Conservation (phyloP, 257 asterid species). For the Plantago major region DNA sequence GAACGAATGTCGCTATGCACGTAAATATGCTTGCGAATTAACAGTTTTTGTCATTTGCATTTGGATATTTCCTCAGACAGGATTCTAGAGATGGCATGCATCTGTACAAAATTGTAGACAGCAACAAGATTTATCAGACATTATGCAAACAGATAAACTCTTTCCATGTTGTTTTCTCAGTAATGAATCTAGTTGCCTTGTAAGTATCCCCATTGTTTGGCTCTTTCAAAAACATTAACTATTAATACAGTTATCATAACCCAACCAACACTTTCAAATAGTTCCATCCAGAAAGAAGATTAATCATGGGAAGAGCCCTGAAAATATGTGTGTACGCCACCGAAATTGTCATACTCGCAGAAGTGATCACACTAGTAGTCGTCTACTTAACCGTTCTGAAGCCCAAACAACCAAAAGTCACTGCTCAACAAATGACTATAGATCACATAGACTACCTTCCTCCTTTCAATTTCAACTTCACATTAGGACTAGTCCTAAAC, state of each 20-base stretch:
- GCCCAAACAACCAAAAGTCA: conserved; percentile 48
- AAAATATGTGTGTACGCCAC: conserved; percentile 40
- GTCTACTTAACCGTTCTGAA: conserved; percentile 41
- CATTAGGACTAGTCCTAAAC: conserved; percentile 40
- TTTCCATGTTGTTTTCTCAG: conserved; percentile 6
- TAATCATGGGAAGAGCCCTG: conserved; percentile 23
- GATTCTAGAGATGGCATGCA: no score
- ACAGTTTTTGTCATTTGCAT: no score
- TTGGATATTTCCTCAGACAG: no score
- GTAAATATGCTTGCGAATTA: no score
- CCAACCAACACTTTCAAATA: neutral
- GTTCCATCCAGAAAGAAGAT: neutral
- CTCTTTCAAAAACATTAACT: neutral
- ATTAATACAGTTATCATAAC: conserved; percentile 1
- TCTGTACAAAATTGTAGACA: neutral
- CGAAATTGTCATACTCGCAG: conserved; percentile 20
- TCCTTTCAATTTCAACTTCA: conserved; percentile 37
- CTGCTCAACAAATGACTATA: conserved; percentile 33
- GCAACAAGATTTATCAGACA: neutral
- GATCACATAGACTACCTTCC: conserved; percentile 7
- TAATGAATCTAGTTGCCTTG: conserved; percentile 8
- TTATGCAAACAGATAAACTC: conserved; percentile 17
- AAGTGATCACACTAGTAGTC: conserved; percentile 15
- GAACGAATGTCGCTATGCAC: no score
- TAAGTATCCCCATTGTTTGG: conserved; percentile 22